Base-by-base conservation (phyloP, 2,329 filamentous ascomycete genomes). In the Lecanosticta acicola region DNA sequence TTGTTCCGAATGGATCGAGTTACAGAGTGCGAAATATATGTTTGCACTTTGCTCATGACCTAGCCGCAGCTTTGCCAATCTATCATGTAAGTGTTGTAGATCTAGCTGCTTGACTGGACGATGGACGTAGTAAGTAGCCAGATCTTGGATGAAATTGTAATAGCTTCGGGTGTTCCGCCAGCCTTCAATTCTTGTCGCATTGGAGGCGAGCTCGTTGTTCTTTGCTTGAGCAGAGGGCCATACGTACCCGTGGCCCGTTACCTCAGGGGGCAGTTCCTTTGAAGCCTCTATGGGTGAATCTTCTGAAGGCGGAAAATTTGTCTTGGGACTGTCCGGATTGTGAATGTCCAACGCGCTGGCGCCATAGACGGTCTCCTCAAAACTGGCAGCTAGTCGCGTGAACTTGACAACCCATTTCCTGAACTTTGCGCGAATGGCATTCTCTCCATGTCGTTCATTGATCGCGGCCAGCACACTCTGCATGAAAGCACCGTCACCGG, bases 121-220 rank as follows among this genome's bases (percentile, higher is more conserved):
- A 34, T 59, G 51, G 7, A 57, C 51, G 48, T 65, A 67, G 45
- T 56, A 59, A 20, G 60, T 54, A 13, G 63, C 61, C n/a, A 66
- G 59, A 40, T 67, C 65, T 46, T 64, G 64, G 53, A 97, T 91
- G 63, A 88, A 97, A 56, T 87, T 89, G 69, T 94, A 95, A 64
- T 98, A 98, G 61, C 87, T 94, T 50, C 93, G 78, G 1, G 93
- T 97, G 54, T 88, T 94, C 56, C 93, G 82, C 93, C 93, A 98
- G 46, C 91, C 93, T 70, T 98, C 93, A 51, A 98, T 94, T 46
- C 93, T 79, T 46, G 87, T 88, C 38, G 93, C 88, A 50, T 94
- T 95, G 2, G 89, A 91, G 13, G 89, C 86, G 32, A 98, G 78
- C 68, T 98, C 93, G 59, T 83, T 84, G 58, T 85, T 78, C 67